Evolutionary conservation across 495 filamentous ascomycete genomes (phyloP), one percentile per base, ranked within the genome.

Genomic region (Hyaloscypha bicolor): DNA sequence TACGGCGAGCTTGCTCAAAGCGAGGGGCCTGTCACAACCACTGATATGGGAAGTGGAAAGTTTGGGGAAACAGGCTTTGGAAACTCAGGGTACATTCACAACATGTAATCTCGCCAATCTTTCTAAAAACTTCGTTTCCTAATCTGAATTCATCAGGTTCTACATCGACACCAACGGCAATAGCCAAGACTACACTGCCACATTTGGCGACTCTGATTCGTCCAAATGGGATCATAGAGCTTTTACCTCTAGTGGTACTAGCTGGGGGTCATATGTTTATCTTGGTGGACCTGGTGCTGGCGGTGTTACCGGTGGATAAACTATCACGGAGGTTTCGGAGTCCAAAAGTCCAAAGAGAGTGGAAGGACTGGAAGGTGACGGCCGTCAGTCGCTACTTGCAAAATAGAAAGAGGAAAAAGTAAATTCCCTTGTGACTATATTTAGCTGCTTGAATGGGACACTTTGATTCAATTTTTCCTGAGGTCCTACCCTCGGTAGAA

Each of bases 31-130:
- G 12, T 73, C 39, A 73, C 74, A 30, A 75, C 68, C 9, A 75
- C 73, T 39, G 74, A 75, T 48, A 76, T 76, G 73, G 74, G 74
- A 48, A 76, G 74, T 62, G 74, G 73, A 16, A 52, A 71, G 56
- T 75, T 69, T 52, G 71, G 67, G 2, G 12, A 39, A 21, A 61
- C 22, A 5, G 73, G 73, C 21, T 69, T 21, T 35, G 67, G 69
- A 37, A 59, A 71, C 45, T 61, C 71, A 2, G 74, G 63, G 0
- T 76, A 75, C 61, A 73, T 76, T 55, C 63, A 60, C 62, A 72
- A 73, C n/a, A 76, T 76, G 35, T 48, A 48, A 48, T 6, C 16
- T 19, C 11, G 11, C 16, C 11, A 16, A 11, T 19, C 42, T 48
- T 14, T 6, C 16, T 14, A 12, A 19, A 19, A 48, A 19, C 16